phyloP scores from a whole-genome alignment of 2,329 filamentous ascomycete species.

The Exophiala xenobiotica region DNA sequence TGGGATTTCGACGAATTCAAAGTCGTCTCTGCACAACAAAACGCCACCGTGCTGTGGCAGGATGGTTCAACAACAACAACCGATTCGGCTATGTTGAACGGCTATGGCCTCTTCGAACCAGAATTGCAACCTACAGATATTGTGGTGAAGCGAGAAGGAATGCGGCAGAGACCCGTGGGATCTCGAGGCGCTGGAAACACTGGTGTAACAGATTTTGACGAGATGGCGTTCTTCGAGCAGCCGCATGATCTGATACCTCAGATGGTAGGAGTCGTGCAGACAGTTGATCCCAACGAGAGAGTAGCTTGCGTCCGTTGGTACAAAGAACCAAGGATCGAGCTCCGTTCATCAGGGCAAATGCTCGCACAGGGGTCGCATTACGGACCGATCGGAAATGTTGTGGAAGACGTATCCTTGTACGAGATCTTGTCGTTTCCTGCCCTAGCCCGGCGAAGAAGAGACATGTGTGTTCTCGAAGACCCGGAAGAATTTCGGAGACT shows the following conservation, averaged over 20 bases:
- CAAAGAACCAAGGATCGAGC: slow-evolving; percentile 38
- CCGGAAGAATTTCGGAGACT: slow-evolving; percentile 26
- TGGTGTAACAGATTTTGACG: slow-evolving; percentile 25
- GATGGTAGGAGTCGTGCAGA: slow-evolving; percentile 58
- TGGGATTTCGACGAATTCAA: slow-evolving; percentile 61
- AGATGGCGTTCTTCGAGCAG: slow-evolving; percentile 30
- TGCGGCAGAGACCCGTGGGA: slow-evolving; percentile 22
- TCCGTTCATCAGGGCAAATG: slow-evolving; percentile 35
- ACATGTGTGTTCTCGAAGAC: slow-evolving; percentile 48
- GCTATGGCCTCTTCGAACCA: slow-evolving; percentile 42
- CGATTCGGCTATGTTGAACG: slow-evolving; percentile 42
- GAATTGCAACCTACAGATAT: slow-evolving; percentile 61
- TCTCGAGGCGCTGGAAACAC: background rate
- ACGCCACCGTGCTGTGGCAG: slow-evolving; percentile 60
- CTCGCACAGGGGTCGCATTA: slow-evolving; percentile 46
- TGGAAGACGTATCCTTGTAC: slow-evolving; percentile 58
- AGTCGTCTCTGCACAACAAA: slow-evolving; percentile 50
- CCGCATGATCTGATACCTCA: slow-evolving; percentile 40
- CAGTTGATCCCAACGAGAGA: slow-evolving; percentile 55
- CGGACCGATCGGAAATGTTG: slow-evolving; percentile 41
- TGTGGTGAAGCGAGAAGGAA: slow-evolving; percentile 48
- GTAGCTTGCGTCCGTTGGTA: slow-evolving; percentile 60
- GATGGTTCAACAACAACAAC: slow-evolving; percentile 53
- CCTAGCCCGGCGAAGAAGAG: slow-evolving; percentile 50
- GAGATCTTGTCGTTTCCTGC: slow-evolving; percentile 54